Evolutionary conservation across 2,329 filamentous ascomycete species (phyloP).

Genomic region (Davidsoniella australis): DNA sequence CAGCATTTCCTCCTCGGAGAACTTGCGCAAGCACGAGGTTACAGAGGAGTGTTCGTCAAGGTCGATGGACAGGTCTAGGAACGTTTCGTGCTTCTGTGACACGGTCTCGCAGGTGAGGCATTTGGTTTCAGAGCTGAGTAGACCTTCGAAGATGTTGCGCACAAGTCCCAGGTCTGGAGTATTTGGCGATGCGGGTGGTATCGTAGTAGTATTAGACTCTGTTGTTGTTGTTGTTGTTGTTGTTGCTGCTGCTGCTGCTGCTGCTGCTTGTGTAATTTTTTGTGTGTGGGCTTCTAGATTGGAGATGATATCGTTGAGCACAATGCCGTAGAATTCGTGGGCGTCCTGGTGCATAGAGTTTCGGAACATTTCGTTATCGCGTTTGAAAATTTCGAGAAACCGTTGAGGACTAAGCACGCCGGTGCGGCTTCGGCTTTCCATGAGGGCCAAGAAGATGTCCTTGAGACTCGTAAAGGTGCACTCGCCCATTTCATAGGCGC

Average conservation of each 20-base stretch:
- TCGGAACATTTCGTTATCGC: constrained; percentile 93
- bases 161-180: constrained; percentile 50
- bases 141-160: constrained; percentile 90
- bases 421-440: constrained; percentile 62
- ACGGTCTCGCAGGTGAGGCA: constrained; percentile 93
- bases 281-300: constrained; percentile 75
- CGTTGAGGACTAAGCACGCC: constrained; percentile 84
- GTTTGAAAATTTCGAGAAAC: constrained; percentile 83
- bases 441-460: constrained; percentile 86
- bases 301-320: constrained; percentile 90
- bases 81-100: constrained; percentile 88
- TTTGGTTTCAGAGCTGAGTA: constrained; percentile 86
- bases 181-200: neutral
- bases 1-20: constrained; percentile 95
- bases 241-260: constrained; percentile 31
- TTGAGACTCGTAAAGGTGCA: constrained; percentile 88
- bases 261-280: constrained; percentile 28
- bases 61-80: constrained; percentile 90
- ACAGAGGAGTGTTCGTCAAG: constrained; percentile 90
- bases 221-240: neutral
- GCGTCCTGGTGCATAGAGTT: constrained; percentile 97
- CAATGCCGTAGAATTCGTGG: constrained; percentile 86
- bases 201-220: neutral
- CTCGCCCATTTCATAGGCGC: constrained; percentile 80
- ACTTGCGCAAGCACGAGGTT: constrained; percentile 85